Percentiles rank a stretch among this genome's conserved stretches.
Conservation (phyloP, 805 yeast species). For the Metschnikowia anglica region DNA sequence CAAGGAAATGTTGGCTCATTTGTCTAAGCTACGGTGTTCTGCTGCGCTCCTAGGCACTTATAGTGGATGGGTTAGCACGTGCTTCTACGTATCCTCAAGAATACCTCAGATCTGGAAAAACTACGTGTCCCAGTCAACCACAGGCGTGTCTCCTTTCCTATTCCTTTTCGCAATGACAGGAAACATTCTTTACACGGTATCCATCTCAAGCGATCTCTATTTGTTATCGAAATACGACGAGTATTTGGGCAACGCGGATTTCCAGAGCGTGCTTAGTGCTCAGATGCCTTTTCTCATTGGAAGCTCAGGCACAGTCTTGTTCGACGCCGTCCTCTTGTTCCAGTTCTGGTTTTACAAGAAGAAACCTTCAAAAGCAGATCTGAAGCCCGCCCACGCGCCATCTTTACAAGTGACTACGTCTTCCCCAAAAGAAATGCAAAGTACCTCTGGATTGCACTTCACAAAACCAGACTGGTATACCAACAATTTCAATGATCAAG, state of each 20-base stretch:
- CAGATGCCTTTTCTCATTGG: slow-evolving; percentile 24
- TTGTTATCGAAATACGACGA: slow-evolving; percentile 22
- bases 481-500: slow-evolving; percentile 15
- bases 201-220: slow-evolving; percentile 32
- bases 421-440: neutral
- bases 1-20: neutral
- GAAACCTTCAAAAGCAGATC: neutral
- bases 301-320: slow-evolving; percentile 26
- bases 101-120: slow-evolving; percentile 39
- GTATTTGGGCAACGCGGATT: slow-evolving; percentile 14
- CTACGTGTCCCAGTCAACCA: slow-evolving; percentile 29
- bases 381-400: neutral
- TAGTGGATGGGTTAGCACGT: slow-evolving; percentile 37
- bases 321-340: slow-evolving; percentile 32
- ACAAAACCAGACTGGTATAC: slow-evolving; percentile 43
- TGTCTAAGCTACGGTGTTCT: slow-evolving; percentile 4
- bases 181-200: slow-evolving; percentile 34
- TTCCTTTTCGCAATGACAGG: slow-evolving; percentile 39
- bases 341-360: slow-evolving; percentile 32
- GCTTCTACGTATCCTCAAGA: slow-evolving; percentile 33
- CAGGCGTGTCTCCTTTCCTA: slow-evolving; percentile 36
- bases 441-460: slow-evolving; percentile 22
- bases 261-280: slow-evolving; percentile 18
- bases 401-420: neutral
- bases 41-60: slow-evolving; percentile 24